Conservation (phyloP, 306 rosid species). For the Hippophae rhamnoides region DNA sequence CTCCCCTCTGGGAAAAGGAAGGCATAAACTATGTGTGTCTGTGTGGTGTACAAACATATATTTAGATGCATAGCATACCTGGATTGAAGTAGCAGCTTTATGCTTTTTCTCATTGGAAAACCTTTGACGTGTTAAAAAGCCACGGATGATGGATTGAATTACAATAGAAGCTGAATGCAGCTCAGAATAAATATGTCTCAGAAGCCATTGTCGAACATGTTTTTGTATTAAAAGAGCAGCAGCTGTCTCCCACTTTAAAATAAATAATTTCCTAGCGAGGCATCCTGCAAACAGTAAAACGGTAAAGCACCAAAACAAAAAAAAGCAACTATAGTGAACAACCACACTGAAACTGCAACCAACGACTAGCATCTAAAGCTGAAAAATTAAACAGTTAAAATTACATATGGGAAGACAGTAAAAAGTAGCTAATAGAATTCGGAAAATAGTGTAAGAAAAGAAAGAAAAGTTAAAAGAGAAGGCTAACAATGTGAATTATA, state of each 20-base stretch:
- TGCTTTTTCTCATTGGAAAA: slow-evolving; percentile 51
- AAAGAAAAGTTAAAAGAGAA: no score
- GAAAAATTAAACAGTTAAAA: no score
- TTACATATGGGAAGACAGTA: no score
- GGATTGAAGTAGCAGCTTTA: slow-evolving; percentile 73
- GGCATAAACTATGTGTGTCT: no score
- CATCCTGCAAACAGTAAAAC: slow-evolving; percentile 43
- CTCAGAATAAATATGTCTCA: slow-evolving; percentile 35
- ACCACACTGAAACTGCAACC: no score
- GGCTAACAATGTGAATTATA: no score
- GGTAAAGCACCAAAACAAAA: slow-evolving; percentile 13
- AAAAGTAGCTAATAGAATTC: no score
- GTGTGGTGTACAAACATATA: neutral
- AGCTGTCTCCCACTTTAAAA: slow-evolving; percentile 50
- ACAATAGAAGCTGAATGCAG: slow-evolving; percentile 43
- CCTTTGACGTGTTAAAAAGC: slow-evolving; percentile 55
- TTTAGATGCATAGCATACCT: slow-evolving; percentile 40
- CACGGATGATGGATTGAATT: slow-evolving; percentile 62
- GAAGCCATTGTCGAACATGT: slow-evolving; percentile 52
- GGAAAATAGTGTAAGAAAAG: no score
- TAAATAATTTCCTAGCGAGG: slow-evolving; percentile 53
- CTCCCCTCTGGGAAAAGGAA: no score
- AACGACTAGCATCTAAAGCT: no score
- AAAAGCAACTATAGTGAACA: neutral
- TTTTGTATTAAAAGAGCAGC: slow-evolving; percentile 64